These are phyloP conservation scores for Powellomyces hirtus DNA, from an alignment of 192 early-diverging fungal genomes.

Conservation along the genomic window DNA sequence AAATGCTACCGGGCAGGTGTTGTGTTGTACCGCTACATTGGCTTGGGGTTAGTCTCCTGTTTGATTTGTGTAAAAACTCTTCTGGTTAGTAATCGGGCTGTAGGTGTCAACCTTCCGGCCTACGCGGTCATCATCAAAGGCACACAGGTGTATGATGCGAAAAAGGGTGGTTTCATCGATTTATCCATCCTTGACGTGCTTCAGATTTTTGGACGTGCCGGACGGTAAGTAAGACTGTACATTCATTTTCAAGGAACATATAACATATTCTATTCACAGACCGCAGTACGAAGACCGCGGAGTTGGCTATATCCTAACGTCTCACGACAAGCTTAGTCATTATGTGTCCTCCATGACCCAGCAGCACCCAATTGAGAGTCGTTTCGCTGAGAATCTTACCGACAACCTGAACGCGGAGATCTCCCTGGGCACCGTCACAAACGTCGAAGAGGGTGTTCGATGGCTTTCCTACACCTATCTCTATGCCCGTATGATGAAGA, in stretches of 20 bases:
- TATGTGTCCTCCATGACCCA: conserved; percentile 94
- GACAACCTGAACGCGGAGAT: conserved; percentile 99
- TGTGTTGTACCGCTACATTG: conserved; percentile 96
- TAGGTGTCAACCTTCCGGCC: conserved; percentile 89
- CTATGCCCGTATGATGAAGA: conserved; percentile 93
- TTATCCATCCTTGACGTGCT: conserved; percentile 97
- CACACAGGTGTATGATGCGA: conserved; percentile 91
- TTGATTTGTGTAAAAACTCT: too few relatives aligned
- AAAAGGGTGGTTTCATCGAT: conserved; percentile 92
- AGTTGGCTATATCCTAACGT: conserved; percentile 92
- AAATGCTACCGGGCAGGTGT: conserved; percentile 52
- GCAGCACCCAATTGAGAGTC: conserved; percentile 96
- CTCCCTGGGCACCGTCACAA: conserved; percentile 92
- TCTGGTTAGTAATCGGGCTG: not conserved
- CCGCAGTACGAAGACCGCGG: conserved; percentile 86
- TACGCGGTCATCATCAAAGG: conserved; percentile 99
- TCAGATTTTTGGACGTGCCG: conserved; percentile 99
- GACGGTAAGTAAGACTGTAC: conserved; percentile 48
- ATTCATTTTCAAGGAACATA: not conserved
- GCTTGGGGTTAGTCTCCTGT: conserved; percentile 76
- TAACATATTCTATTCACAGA: conserved; percentile 17
- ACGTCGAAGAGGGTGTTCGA: conserved; percentile 87
- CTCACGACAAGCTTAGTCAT: conserved; percentile 88
- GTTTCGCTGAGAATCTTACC: conserved; percentile 77
- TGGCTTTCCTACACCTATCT: conserved; percentile 99